Conservation (phyloP, 441 rosid species). For the Rhodomyrtus psidioides region DNA sequence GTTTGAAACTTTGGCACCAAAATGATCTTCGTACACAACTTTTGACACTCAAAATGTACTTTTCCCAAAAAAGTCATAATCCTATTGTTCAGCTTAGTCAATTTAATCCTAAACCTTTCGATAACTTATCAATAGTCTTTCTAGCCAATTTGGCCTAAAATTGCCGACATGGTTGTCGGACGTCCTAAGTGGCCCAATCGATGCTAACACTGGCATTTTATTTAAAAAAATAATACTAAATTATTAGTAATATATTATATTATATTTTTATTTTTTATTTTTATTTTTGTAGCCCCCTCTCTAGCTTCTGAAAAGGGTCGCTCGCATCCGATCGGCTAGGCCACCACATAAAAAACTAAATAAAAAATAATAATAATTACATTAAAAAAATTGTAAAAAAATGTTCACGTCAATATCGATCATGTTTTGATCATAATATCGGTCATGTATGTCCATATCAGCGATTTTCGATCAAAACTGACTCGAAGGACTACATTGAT, state of each 20-base stretch:
- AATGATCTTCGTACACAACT: no score
- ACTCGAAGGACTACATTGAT: fast-evolving
- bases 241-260: not conserved
- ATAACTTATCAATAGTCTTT: not conserved
- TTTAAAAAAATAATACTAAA: not conserved
- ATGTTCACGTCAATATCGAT: fast-evolving
- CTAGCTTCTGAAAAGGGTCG: not conserved
- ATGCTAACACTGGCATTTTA: fast-evolving
- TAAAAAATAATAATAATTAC: not conserved
- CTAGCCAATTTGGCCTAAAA: not conserved
- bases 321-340: fast-evolving
- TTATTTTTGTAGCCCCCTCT: no score
- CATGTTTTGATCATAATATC: no score
- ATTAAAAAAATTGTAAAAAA: not conserved
- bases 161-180: not conserved
- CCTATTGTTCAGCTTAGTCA: not conserved
- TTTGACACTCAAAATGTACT: no score
- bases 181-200: fast-evolving
- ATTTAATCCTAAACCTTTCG: not conserved
- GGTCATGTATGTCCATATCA: fast-evolving
- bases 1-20: no score
- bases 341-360: not conserved
- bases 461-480: fast-evolving
- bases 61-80: not conserved
- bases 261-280: not conserved